These are phyloP conservation scores for Iris pallida DNA, from an alignment of 116 monocot species.

Conservation along the genomic window DNA sequence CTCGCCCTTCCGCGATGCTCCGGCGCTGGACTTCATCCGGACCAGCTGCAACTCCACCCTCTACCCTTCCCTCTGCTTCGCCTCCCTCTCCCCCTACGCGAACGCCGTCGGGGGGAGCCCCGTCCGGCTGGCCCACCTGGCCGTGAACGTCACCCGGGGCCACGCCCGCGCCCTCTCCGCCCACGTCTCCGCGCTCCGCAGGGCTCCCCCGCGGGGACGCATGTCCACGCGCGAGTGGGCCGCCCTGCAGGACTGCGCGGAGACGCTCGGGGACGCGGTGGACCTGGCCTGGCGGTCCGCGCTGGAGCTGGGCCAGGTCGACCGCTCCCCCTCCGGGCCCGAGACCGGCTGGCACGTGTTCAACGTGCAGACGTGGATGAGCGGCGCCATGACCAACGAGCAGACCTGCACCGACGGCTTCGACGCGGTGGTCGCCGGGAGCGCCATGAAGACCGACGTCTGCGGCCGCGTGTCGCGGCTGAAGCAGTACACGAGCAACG, in stretches of 20 bases:
- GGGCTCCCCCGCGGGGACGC: too few relatives aligned
- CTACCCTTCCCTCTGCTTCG: slow-evolving; percentile 21
- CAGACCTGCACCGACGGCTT: slow-evolving; percentile 61
- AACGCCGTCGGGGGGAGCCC: neutral
- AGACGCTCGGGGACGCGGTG: slow-evolving; percentile 27
- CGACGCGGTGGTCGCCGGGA: neutral
- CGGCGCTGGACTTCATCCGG: slow-evolving; percentile 9
- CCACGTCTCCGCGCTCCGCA: neutral
- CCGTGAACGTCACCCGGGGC: neutral
- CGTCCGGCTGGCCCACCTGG: slow-evolving; percentile 3
- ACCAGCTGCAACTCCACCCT: slow-evolving; percentile 10
- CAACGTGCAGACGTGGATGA: slow-evolving; percentile 74
- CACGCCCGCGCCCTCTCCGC: neutral
- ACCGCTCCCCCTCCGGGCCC: neutral
- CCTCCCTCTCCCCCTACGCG: slow-evolving; percentile 12
- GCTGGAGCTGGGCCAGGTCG: slow-evolving; percentile 27
- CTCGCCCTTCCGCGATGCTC: neutral
- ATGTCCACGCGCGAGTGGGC: neutral
- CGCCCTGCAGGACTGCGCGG: slow-evolving; percentile 52
- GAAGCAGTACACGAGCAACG: slow-evolving; percentile 53
- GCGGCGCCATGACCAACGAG: slow-evolving; percentile 68
- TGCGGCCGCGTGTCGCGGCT: slow-evolving; percentile 13
- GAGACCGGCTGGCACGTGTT: slow-evolving; percentile 31
- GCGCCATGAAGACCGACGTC: neutral
- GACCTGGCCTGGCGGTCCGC: slow-evolving; percentile 29